Percentiles rank a stretch among this genome's conserved stretches.
These are phyloP conservation scores for Capronia coronata DNA, from an alignment of 2,329 filamentous ascomycete genomes.

Conservation along the genomic window DNA sequence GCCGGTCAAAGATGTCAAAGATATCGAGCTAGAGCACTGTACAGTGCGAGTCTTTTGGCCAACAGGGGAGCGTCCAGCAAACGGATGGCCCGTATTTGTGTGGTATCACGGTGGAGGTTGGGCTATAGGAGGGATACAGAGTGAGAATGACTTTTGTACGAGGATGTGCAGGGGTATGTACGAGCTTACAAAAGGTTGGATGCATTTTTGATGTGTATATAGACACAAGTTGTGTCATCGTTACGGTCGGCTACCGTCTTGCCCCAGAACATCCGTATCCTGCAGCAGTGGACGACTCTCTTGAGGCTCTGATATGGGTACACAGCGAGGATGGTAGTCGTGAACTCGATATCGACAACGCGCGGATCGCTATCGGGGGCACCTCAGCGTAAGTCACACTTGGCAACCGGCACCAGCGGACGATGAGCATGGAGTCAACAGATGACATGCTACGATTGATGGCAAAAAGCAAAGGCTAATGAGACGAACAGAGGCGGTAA, in stretches of 20 bases:
- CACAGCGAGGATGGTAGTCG: conserved; percentile 34
- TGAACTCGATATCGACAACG: conserved; percentile 39
- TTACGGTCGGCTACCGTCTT: conserved; percentile 52
- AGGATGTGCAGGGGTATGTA: conserved; percentile 45
- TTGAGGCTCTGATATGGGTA: conserved; percentile 49
- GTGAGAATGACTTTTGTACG: conserved; percentile 51
- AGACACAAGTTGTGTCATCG: conserved; percentile 44
- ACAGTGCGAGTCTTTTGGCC: conserved; percentile 48
- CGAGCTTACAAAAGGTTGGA: not conserved
- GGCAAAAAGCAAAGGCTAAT: too few relatives aligned
- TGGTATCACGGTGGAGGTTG: conserved; percentile 56
- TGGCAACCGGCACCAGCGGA: too few relatives aligned
- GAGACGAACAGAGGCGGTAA: conserved; percentile 3
- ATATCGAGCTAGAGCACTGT: conserved; percentile 42
- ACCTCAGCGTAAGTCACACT: conserved; percentile 44
- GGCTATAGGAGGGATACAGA: conserved; percentile 52
- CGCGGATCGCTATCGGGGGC: conserved; percentile 44
- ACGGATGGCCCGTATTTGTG: conserved; percentile 50
- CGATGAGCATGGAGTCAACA: too few relatives aligned
- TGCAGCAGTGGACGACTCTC: conserved; percentile 51
- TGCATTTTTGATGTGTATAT: too few relatives aligned
- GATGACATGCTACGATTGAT: too few relatives aligned
- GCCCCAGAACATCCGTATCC: conserved; percentile 53
- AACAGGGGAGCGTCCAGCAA: conserved; percentile 36
- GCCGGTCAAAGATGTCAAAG: conserved; percentile 42